A percentile compares a stretch with the other conserved stretches of the same genome.
Evolutionary conservation across 495 filamentous ascomycete species (phyloP).

Genomic region (Talaromyces borbonicus): DNA sequence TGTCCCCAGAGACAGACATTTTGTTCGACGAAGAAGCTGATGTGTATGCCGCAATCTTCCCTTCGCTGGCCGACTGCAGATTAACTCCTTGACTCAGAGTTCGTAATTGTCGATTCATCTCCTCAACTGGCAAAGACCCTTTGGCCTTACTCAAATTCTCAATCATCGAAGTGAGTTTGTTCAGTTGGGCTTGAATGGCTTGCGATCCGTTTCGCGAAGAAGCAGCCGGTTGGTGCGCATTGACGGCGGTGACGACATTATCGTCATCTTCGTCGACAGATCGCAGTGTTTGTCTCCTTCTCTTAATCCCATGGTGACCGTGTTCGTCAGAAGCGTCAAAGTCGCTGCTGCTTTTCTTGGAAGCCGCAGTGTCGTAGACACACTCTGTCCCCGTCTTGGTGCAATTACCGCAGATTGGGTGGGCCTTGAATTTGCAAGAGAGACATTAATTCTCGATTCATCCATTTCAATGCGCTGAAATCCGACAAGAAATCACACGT

Average conservation of each 20-base stretch:
- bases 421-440: conserved; percentile 17
- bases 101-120: conserved; percentile 12
- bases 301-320: conserved; percentile 25
- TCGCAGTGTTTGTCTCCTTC: conserved; percentile 22
- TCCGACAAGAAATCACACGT: neutral
- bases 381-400: conserved; percentile 35
- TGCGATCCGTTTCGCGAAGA: conserved; percentile 22
- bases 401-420: conserved; percentile 41
- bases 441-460: neutral
- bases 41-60: neutral
- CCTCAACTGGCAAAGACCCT: conserved; percentile 17
- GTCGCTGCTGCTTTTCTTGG: conserved; percentile 16
- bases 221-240: conserved; percentile 11
- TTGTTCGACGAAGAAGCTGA: conserved; percentile 6
- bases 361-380: conserved; percentile 29
- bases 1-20: conserved; percentile 11
- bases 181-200: conserved; percentile 33
- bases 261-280: conserved; percentile 28
- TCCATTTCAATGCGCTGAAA: neutral
- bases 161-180: conserved; percentile 39
- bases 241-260: conserved; percentile 21
- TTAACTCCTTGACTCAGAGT: conserved; percentile 15
- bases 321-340: conserved; percentile 10
- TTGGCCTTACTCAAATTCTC: conserved; percentile 28
- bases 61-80: no score